Conservation (phyloP, 2,329 filamentous ascomycete species). For the Cladosporium sp. region DNA sequence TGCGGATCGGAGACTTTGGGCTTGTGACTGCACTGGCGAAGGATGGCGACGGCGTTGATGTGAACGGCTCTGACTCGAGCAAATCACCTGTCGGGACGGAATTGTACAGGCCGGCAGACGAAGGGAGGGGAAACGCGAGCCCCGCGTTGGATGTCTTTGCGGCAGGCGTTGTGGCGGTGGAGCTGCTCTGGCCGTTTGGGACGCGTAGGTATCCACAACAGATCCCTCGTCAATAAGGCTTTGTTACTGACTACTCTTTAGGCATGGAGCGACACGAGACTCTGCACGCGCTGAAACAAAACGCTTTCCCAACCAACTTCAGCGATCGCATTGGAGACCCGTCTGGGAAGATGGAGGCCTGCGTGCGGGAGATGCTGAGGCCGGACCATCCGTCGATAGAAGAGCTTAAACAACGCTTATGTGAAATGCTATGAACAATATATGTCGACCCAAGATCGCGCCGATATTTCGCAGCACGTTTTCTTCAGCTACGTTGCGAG, state of each 20-base stretch:
- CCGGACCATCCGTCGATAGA: constrained; percentile 3
- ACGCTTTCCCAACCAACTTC: constrained; percentile 44
- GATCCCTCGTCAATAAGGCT: background rate
- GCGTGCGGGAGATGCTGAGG: constrained; percentile 8
- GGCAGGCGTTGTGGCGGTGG: constrained; percentile 56
- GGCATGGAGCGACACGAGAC: constrained; percentile 35
- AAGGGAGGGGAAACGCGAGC: constrained; percentile 34
- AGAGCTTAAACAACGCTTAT: constrained; percentile 1
- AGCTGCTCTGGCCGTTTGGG: constrained; percentile 51
- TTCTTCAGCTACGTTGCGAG: too few species aligned
- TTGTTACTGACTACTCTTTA: constrained; percentile 9
- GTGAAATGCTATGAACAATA: background rate
- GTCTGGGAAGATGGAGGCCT: background rate
- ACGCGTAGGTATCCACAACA: constrained; percentile 28
- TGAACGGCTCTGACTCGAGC: background rate
- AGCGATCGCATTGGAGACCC: constrained; percentile 7
- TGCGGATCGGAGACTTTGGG: constrained; percentile 63
- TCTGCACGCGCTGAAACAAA: constrained; percentile 27
- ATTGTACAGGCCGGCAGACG: constrained; percentile 51
- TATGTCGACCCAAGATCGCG: too few species aligned
- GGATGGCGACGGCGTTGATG: constrained; percentile 4
- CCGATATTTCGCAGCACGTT: too few species aligned
- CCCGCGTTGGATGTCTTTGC: constrained; percentile 55
- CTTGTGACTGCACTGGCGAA: constrained; percentile 52
- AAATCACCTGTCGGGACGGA: constrained; percentile 50